phyloP scores from a whole-genome alignment of 2,329 filamentous ascomycete species.

The Ceratocystis harringtonii region DNA sequence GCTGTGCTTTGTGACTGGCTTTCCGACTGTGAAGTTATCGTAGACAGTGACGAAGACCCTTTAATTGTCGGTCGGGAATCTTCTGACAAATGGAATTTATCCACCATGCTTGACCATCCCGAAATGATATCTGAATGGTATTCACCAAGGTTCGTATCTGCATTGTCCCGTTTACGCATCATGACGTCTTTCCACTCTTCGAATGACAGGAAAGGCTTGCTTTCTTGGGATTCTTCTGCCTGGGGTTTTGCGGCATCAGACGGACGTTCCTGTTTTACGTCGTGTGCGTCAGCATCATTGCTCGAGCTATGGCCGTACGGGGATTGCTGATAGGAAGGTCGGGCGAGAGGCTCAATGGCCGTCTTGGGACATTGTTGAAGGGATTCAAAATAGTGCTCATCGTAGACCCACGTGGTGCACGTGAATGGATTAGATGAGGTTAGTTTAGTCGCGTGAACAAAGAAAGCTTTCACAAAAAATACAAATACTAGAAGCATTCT shows the following conservation, averaged over 20 bases:
- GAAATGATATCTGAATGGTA: background rate
- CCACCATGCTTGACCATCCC: background rate
- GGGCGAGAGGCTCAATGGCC: background rate
- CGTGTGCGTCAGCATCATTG: background rate
- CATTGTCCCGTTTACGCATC: constrained; percentile 6
- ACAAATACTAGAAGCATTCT: too few relatives aligned
- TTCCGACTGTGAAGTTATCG: background rate
- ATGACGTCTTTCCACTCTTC: constrained; percentile 16
- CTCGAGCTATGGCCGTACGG: background rate
- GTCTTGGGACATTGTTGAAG: background rate
- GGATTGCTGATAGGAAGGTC: background rate
- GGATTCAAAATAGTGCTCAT: background rate
- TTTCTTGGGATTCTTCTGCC: background rate
- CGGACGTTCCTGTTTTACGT: background rate
- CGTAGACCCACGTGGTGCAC: background rate
- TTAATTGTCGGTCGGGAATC: background rate
- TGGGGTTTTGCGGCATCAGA: background rate
- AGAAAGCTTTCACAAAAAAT: too few relatives aligned
- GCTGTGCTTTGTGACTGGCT: background rate
- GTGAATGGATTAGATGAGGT: too few relatives aligned
- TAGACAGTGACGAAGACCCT: background rate
- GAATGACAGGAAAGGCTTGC: constrained; percentile 7
- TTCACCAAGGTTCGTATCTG: background rate
- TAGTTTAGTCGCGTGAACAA: too few relatives aligned
- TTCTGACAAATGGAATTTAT: background rate